Evolutionary conservation across 177 flowering plant genomes (phyloP).

Genomic region (Vitis hybrid): DNA sequence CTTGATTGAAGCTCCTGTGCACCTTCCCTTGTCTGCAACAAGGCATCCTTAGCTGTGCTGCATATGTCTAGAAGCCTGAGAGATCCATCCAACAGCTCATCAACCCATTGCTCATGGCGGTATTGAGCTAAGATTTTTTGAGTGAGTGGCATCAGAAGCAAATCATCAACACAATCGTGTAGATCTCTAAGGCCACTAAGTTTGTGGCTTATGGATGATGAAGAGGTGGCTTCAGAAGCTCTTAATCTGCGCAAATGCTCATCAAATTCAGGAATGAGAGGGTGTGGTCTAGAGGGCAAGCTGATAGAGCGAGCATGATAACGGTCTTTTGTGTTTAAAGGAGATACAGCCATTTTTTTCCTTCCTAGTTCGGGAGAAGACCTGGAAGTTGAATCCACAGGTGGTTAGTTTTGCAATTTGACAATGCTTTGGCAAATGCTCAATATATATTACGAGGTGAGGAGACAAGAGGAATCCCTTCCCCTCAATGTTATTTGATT

Average conservation of each 20-base stretch:
- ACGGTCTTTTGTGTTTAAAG: too few relatives aligned
- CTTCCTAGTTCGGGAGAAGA: neutral
- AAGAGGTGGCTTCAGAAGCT: neutral
- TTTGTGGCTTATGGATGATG: neutral
- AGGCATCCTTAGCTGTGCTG: slow-evolving; percentile 17
- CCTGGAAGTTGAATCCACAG: neutral
- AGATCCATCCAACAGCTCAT: slow-evolving; percentile 19
- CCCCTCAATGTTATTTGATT: neutral
- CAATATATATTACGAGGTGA: neutral
- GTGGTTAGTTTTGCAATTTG: neutral
- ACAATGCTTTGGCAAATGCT: neutral
- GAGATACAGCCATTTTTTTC: neutral
- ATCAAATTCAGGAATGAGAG: neutral
- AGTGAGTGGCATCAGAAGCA: slow-evolving; percentile 7
- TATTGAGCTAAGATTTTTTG: neutral
- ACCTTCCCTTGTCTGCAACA: slow-evolving; percentile 13
- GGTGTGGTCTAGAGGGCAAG: neutral
- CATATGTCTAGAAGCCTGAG: slow-evolving; percentile 17
- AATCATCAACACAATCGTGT: slow-evolving; percentile 4
- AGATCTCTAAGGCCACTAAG: neutral
- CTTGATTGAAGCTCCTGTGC: slow-evolving; percentile 12
- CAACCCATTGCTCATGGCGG: slow-evolving; percentile 8
- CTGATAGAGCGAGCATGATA: neutral
- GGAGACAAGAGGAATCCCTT: neutral
- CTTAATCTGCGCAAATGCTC: neutral